Evolutionary conservation across 306 rosid species (phyloP).

Genomic region (Astragalus membranaceus): DNA sequence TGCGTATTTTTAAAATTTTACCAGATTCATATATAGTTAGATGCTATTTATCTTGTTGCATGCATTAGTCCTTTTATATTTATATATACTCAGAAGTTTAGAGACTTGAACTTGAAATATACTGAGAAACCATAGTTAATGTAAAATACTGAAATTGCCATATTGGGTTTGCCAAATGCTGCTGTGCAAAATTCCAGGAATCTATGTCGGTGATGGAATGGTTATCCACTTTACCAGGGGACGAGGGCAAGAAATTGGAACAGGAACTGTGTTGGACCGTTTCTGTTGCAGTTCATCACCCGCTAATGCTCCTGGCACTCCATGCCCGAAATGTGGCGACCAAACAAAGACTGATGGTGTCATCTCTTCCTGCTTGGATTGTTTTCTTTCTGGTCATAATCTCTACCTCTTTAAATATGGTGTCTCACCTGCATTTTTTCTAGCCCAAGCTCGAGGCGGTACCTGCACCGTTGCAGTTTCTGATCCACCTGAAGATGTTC

Average conservation of each 20-base stretch:
- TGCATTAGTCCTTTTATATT: neutral
- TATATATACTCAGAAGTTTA: neutral
- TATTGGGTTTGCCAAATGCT: conserved; percentile 12
- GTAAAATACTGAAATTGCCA: conserved; percentile 8
- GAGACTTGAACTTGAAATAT: neutral
- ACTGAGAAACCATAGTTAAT: neutral
- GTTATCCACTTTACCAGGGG: conserved; percentile 85
- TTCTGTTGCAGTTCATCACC: conserved; percentile 54
- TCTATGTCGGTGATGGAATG: conserved; percentile 59
- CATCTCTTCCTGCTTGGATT: conserved; percentile 76
- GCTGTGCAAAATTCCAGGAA: conserved; percentile 41
- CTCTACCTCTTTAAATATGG: conserved; percentile 75
- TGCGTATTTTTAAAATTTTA: no score
- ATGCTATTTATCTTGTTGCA: neutral
- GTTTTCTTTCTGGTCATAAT: conserved; percentile 61
- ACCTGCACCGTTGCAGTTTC: conserved; percentile 69
- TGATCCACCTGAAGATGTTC: conserved; percentile 50
- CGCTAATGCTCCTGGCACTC: conserved; percentile 30
- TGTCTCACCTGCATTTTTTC: conserved; percentile 35
- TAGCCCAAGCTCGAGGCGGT: conserved; percentile 77
- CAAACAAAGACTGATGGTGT: conserved; percentile 48
- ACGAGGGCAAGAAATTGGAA: conserved; percentile 69
- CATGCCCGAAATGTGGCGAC: conserved; percentile 67
- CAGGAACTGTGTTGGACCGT: conserved; percentile 57
- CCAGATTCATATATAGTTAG: neutral